Evolutionary conservation across 768 basidiomycete species (phyloP).

Genomic region (Agrocybe pediades): DNA sequence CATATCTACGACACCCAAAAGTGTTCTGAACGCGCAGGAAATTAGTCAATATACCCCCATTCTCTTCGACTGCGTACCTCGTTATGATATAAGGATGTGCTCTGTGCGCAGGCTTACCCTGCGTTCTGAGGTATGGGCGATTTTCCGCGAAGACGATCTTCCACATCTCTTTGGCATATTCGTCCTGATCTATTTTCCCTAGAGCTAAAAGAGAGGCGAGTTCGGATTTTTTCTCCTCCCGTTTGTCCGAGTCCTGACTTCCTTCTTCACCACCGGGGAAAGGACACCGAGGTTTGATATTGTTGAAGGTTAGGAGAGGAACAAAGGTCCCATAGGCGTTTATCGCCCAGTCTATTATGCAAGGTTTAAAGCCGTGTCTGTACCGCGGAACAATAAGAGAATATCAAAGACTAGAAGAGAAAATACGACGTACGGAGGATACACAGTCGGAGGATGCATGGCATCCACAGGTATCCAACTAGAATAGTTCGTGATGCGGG

Average conservation of each 20-base stretch:
- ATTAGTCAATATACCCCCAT: too few relatives aligned
- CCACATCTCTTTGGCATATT: too few relatives aligned
- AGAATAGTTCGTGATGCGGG: slow-evolving; percentile 29
- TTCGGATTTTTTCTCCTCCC: too few relatives aligned
- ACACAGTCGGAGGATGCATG: slow-evolving; percentile 24
- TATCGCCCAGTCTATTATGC: slow-evolving; percentile 26
- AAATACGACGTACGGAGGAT: slow-evolving; percentile 26
- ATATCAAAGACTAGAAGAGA: not conserved
- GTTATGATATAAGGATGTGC: slow-evolving; percentile 38
- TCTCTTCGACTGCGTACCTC: slow-evolving; percentile 22
- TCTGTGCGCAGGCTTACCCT: slow-evolving; percentile 16
- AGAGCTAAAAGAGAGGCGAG: too few relatives aligned
- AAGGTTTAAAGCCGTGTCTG: slow-evolving; percentile 3
- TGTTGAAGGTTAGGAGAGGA: slow-evolving; percentile 35
- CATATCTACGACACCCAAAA: slow-evolving; percentile 33
- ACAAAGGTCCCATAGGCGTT: slow-evolving; percentile 35
- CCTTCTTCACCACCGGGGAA: not conserved
- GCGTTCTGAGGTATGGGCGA: slow-evolving; percentile 6
- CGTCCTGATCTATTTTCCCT: too few relatives aligned
- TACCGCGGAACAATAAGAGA: too few relatives aligned
- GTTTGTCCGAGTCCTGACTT: not conserved
- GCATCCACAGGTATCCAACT: slow-evolving; percentile 30
- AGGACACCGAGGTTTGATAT: slow-evolving; percentile 23
- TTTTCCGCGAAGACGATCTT: not conserved
- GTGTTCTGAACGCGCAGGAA: slow-evolving; percentile 32